These are phyloP conservation scores for Nakaseomyces bracarensis DNA, from an alignment of 1,139 yeast species.

Conservation along the genomic window DNA sequence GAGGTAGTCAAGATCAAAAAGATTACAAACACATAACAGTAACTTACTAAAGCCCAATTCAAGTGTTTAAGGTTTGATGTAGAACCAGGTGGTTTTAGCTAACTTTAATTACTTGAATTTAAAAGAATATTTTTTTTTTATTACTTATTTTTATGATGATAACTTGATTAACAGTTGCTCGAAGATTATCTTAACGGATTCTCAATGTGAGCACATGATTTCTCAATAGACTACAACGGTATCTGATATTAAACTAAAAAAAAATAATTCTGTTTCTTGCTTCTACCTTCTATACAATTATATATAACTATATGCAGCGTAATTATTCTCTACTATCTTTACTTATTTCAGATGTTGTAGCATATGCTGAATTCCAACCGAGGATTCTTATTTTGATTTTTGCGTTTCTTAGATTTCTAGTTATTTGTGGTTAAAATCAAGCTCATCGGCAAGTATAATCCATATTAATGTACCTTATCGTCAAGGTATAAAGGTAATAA, in stretches of 20 bases:
- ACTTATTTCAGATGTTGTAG: too few species aligned
- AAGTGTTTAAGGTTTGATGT: too few species aligned
- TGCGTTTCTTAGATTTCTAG: too few species aligned
- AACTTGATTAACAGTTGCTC: slow-evolving; percentile 39
- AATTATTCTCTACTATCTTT: too few species aligned
- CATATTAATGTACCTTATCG: too few species aligned
- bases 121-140: slow-evolving; percentile 5
- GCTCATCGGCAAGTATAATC: too few species aligned
- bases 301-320: background rate
- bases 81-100: slow-evolving; percentile 3
- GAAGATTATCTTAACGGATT: slow-evolving; percentile 36
- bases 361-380: too few species aligned
- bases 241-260: slow-evolving; percentile 51
- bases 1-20: too few species aligned
- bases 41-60: background rate
- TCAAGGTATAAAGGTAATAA: too few species aligned
- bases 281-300: background rate
- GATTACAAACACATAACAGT: too few species aligned
- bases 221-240: slow-evolving; percentile 99
- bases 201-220: slow-evolving; percentile 69
- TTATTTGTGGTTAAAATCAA: too few species aligned
- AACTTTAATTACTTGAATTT: background rate
- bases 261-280: background rate
- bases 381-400: too few species aligned
- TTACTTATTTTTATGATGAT: slow-evolving; percentile 42